These are phyloP conservation scores for Phragmites australis DNA, from an alignment of 176 grass and related monocot genomes.

Conservation along the genomic window DNA sequence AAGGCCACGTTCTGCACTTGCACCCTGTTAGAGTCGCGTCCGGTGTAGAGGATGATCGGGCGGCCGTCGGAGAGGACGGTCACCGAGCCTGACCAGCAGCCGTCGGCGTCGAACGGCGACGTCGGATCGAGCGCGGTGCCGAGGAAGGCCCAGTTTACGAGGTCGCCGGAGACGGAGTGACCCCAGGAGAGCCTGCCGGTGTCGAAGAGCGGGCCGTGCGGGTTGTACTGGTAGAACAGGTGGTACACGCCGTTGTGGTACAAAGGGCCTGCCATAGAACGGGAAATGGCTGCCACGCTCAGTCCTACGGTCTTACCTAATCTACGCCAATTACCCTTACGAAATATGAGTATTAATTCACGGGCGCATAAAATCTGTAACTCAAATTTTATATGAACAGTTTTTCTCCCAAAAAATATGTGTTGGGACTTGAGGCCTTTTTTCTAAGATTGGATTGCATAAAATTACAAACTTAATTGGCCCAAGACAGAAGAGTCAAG, in stretches of 20 bases:
- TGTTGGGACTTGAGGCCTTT: no score
- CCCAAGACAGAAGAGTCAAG: no score
- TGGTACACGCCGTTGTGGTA: conserved; percentile 72
- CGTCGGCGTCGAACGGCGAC: conserved; percentile 48
- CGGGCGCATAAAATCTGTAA: no score
- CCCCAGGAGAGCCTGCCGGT: conserved; percentile 66
- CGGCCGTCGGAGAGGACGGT: conserved; percentile 43
- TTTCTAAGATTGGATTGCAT: no score
- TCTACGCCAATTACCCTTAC: no score
- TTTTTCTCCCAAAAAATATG: no score
- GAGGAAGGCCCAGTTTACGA: conserved; percentile 70
- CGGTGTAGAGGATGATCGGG: conserved; percentile 60
- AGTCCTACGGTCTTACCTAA: not conserved
- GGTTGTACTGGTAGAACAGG: conserved; percentile 84
- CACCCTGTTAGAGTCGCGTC: conserved; percentile 11
- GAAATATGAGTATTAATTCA: no score
- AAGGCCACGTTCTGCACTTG: conserved; percentile 75
- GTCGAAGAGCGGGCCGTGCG: conserved; percentile 39
- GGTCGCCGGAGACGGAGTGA: conserved; percentile 73
- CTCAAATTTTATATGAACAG: no score
- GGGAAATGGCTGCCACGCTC: not conserved
- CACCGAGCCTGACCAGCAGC: conserved; percentile 61
- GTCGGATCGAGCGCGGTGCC: conserved; percentile 51
- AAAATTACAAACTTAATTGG: no score
- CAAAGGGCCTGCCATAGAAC: conserved; percentile 50